phyloP scores from a whole-genome alignment of 306 rosid genomes.

The Cucumis melo region DNA sequence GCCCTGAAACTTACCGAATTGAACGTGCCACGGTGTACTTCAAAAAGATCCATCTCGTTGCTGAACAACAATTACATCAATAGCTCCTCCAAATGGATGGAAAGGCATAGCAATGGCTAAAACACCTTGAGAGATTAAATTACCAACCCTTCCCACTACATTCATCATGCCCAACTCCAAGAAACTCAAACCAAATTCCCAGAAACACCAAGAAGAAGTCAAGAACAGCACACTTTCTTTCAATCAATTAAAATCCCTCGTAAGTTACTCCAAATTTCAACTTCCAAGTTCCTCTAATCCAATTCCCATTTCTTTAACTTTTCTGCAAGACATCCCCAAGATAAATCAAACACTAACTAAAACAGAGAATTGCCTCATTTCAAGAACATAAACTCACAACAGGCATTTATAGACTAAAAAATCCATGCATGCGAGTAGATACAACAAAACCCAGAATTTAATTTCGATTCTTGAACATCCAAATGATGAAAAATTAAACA shows the following conservation, averaged over 20 bases:
- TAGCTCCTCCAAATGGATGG: slow-evolving; percentile 97
- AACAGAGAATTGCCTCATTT: background rate
- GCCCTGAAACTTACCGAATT: slow-evolving; percentile 96
- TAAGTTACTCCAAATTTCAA: no score
- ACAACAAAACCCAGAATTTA: background rate
- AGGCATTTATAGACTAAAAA: background rate
- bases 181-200: slow-evolving; percentile 4
- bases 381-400: background rate
- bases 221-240: slow-evolving; percentile 4
- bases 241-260: background rate
- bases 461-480: background rate
- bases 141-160: slow-evolving; percentile 87
- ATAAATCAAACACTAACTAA: background rate
- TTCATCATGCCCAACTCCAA: slow-evolving; percentile 44
- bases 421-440: background rate
- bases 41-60: slow-evolving; percentile 88
- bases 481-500: background rate
- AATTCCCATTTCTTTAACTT: slow-evolving; percentile 18
- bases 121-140: slow-evolving; percentile 75
- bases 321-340: slow-evolving; percentile 25
- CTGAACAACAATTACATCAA: slow-evolving; percentile 91
- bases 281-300: slow-evolving; percentile 10
- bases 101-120: slow-evolving; percentile 90
- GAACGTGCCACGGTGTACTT: slow-evolving; percentile 89
- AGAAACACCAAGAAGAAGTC: slow-evolving; percentile 16